Percentiles rank a stretch among this genome's conserved stretches.
Conservation (phyloP, 2,329 filamentous ascomycete genomes). For the Orbilia javanica region DNA sequence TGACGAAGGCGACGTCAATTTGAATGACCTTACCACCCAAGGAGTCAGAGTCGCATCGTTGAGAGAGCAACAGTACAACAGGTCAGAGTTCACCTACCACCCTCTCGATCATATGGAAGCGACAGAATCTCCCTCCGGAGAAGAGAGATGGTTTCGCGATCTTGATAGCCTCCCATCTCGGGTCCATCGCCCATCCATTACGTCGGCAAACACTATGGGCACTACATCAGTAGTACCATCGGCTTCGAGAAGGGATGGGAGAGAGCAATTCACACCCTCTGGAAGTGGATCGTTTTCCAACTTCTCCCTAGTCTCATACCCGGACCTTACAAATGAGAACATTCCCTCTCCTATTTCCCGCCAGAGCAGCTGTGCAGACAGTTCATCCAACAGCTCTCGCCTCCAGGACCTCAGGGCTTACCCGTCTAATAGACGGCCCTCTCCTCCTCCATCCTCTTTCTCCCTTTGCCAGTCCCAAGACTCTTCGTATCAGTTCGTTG, state of each 20-base stretch:
- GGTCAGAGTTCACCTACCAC: conserved; percentile 40
- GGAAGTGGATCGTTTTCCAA: not conserved
- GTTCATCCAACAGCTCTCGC: conserved; percentile 7
- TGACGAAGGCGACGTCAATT: conserved; percentile 42
- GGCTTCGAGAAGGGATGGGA: conserved; percentile 29
- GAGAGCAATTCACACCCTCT: not conserved
- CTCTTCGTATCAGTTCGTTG: conserved; percentile 12
- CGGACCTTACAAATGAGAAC: no score
- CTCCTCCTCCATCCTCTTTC: conserved; percentile 19
- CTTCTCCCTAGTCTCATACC: no score
- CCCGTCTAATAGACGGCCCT: conserved; percentile 18
- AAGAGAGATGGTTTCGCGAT: conserved; percentile 53
- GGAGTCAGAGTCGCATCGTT: conserved; percentile 44
- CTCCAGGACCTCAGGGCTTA: conserved; percentile 23
- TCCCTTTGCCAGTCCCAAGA: conserved; percentile 37
- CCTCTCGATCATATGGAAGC: no score
- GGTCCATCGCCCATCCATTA: conserved; percentile 27
- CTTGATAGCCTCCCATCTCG: conserved; percentile 20
- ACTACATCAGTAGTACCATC: conserved; percentile 26
- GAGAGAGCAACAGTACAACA: conserved; percentile 42
- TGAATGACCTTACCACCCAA: conserved; percentile 46
- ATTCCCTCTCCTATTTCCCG: conserved; percentile 24
- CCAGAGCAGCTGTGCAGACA: conserved; percentile 11
- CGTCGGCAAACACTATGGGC: conserved; percentile 26
- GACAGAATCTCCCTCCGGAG: no score